Evolutionary conservation across 2,329 filamentous ascomycete genomes (phyloP), one percentile per base, ranked within the genome.

Genomic region (Phyllosticta ampelicida): DNA sequence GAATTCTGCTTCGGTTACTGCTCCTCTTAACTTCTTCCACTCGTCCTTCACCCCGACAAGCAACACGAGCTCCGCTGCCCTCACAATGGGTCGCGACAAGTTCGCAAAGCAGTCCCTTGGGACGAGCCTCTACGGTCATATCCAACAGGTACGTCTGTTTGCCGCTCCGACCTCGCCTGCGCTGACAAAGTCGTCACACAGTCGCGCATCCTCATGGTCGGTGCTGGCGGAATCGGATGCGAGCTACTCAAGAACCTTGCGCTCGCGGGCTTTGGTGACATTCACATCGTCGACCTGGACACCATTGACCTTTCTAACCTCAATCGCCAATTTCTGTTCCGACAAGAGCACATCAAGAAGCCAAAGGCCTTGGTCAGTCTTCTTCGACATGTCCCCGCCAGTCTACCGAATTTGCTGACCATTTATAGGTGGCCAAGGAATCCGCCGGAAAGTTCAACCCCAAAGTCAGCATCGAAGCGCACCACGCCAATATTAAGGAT

Each of bases 271-370:
- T 99, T 96, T 66, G 90, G 90, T 63, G 88, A 96, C 74, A 85
- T 97, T 54, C 89, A 96, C 72, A 86, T 97, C 51, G 90, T 99
- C 65, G 94, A 99, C 73, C 87, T 99, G 61, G 94, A 99, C 72
- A 99, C 94, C 1, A 97, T 99, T 75, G 94, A 99, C 70, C 80
- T 99, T 20, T 96, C 90, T 75, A 99, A 99, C 70, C 81, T 99
- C 54, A 99, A 99, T 67, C 88, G 94, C 58, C 94, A 99, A 72
- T 99, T 99, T 68, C 84, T 99, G 53, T 99, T 99, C 73, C 84
- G 91, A 61, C 87, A 92, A 67, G 91, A 97, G 71, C 94, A 99
- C 69, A 97, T 99, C 74, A 97, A 96, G 74, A 96, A 96, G 72
- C 84, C 92, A 1, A 99, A 99, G 71, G 91, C 94, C 55, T 75